Base-by-base conservation (phyloP, 768 basidiomycete species). In the Pleurotus sapidus region DNA sequence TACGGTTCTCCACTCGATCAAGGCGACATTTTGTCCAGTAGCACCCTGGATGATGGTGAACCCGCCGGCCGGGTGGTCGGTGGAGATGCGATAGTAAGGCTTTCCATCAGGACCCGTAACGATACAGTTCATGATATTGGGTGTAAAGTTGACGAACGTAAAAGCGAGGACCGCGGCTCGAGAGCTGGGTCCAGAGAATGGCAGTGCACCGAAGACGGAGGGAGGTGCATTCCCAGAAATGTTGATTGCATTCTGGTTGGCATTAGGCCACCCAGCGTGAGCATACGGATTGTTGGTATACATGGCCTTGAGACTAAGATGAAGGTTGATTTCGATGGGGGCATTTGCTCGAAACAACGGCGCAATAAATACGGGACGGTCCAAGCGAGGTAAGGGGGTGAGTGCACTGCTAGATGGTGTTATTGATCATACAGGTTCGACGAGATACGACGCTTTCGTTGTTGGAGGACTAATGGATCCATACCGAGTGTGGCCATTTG, bases 171-270 rank as follows among this genome's bases (percentile, higher is more conserved):
- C 60, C 30, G 34, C 71, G 67, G 14, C 74, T 62, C 17, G 72
- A 39, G 6, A 65, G 14, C 72, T 38, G 38, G 72, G 57, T 20
- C 70, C 55, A 0, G 82, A 77, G 62, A 82, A 84, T 27, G 86
- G 86, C 17, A 88, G 79, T 0, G 84, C 85, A 8, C 86, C 86
- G 62, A 81, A 84, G 58, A 87, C 68, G 46, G 86, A 87, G 0
- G 30, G 30, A 50, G 84, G 81, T 4, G 75, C 64, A 27, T 57
- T 55, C 34, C 60, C 58, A 5, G 51, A 54, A 65, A 64, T 65
- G 3, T 60, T 60, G 7, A 62, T 51, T 20, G 70, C 70, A 20
- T 61, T 64, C 8, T 65, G 65, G 24, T 66, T 69, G 42, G 60
- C 58, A 24, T 71, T 67, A n/a, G 51, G 51, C 51, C 39, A 54